A percentile compares a stretch with the other conserved stretches of the same genome.
phyloP scores from a whole-genome alignment of 2,329 filamentous ascomycete species.

The Onygena corvina region DNA sequence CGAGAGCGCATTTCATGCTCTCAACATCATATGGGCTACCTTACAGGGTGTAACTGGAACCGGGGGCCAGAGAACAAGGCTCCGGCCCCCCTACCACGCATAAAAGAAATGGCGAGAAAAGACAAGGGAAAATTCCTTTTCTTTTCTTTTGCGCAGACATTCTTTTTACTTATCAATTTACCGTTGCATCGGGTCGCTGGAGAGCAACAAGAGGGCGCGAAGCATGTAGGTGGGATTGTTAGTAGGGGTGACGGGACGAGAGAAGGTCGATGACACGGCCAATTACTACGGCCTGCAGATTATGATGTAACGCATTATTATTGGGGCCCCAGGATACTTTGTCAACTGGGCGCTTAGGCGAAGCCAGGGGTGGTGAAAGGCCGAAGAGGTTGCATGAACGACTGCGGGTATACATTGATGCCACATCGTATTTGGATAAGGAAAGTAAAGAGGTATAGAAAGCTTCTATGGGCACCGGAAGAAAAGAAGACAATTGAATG shows the following conservation, averaged over 20 bases:
- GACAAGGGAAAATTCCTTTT: not conserved
- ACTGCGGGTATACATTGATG: not conserved
- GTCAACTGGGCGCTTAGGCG: conserved; percentile 3
- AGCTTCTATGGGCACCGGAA: not conserved
- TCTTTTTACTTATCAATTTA: conserved; percentile 4
- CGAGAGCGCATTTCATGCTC: not conserved
- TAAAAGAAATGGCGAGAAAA: not conserved
- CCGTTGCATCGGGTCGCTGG: conserved; percentile 6
- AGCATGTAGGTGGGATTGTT: not conserved
- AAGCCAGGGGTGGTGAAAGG: not conserved
- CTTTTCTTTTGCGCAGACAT: not conserved
- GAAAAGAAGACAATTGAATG: not conserved
- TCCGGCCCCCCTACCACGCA: not conserved
- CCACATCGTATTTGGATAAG: not conserved
- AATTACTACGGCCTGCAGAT: not conserved
- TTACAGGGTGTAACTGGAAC: not conserved
- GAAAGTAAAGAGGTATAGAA: not conserved
- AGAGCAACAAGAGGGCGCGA: not conserved
- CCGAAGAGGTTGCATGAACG: conserved; percentile 4
- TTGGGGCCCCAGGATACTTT: not conserved
- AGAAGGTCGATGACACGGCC: conserved; percentile 4
- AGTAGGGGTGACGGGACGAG: not conserved
- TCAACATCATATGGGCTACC: not conserved
- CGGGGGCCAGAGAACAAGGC: not conserved
- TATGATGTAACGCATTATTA: conserved; percentile 5